Conservation (phyloP, 306 rosid species). For the Citrullus colocynthis region DNA sequence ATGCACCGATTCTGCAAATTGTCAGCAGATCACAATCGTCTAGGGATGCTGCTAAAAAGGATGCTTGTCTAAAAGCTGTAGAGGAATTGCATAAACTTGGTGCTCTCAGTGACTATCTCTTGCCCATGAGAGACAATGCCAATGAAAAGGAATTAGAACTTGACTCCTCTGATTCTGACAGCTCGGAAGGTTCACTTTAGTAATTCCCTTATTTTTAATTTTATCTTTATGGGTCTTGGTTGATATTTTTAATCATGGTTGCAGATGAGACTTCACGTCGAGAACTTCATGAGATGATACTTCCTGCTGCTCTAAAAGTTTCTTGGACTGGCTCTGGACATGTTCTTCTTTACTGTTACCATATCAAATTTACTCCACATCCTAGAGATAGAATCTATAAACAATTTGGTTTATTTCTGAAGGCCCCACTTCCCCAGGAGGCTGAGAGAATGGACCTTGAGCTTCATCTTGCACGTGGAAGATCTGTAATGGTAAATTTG, state of each 20-base stretch:
- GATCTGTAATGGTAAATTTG: slow-evolving; percentile 64
- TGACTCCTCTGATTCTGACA: slow-evolving; percentile 45
- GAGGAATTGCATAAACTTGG: slow-evolving; percentile 73
- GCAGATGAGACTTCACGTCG: slow-evolving; percentile 48
- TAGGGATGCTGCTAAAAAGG: slow-evolving; percentile 59
- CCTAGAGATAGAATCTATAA: slow-evolving; percentile 72
- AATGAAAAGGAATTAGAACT: slow-evolving; percentile 23
- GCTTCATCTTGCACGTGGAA: slow-evolving; percentile 82
- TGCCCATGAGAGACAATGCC: slow-evolving; percentile 47
- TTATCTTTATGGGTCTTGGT: slow-evolving; percentile 10
- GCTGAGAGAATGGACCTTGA: slow-evolving; percentile 70
- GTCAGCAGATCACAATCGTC: slow-evolving; percentile 47
- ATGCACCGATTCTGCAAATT: slow-evolving; percentile 60
- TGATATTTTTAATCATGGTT: slow-evolving; percentile 11
- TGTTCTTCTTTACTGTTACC: slow-evolving; percentile 46
- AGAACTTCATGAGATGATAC: slow-evolving; percentile 65
- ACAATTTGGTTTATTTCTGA: slow-evolving; percentile 63
- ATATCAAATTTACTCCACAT: slow-evolving; percentile 42
- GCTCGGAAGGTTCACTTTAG: slow-evolving; percentile 40
- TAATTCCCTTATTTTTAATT: slow-evolving; percentile 10
- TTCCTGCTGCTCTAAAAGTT: slow-evolving; percentile 48
- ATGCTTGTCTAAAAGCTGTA: slow-evolving; percentile 80
- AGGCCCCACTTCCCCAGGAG: slow-evolving; percentile 56
- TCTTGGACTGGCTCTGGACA: slow-evolving; percentile 36
- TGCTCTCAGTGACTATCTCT: slow-evolving; percentile 59